These are phyloP conservation scores for Pachyrhizus erosus DNA, from an alignment of 306 rosid species.

Conservation along the genomic window DNA sequence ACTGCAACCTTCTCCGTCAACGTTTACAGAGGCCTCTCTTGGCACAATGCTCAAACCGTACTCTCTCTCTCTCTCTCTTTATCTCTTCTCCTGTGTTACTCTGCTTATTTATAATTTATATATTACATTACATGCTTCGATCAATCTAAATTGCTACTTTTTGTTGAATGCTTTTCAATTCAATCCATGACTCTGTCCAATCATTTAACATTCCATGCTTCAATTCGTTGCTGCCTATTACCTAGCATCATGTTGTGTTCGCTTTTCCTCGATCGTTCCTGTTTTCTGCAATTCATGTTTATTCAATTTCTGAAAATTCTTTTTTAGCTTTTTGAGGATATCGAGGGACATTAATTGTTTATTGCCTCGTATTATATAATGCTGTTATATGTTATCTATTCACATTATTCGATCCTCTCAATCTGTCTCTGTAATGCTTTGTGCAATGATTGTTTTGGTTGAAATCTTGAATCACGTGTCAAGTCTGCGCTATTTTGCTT, in stretches of 20 bases:
- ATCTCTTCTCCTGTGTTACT: background rate
- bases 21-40: conserved; percentile 79
- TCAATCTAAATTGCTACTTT: conserved; percentile 5
- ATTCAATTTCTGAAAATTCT: background rate
- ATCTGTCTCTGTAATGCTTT: background rate
- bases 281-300: background rate
- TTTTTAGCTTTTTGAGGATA: background rate
- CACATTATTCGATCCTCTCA: background rate
- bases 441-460: background rate
- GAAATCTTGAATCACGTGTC: conserved; percentile 18
- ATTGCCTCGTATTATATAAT: background rate
- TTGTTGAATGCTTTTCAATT: background rate
- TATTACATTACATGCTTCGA: background rate
- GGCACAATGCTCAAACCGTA: conserved; percentile 91
- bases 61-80: background rate
- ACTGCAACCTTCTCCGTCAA: conserved; percentile 67
- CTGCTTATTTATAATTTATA: background rate
- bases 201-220: background rate
- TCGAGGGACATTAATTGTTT: background rate
- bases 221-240: background rate
- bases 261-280: background rate
- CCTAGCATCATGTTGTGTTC: background rate
- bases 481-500: background rate
- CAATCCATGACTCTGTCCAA: background rate
- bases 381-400: too few relatives aligned